These are phyloP conservation scores for Fusarium solani-melongenae DNA, from an alignment of 2,329 filamentous ascomycete species.

Conservation along the genomic window DNA sequence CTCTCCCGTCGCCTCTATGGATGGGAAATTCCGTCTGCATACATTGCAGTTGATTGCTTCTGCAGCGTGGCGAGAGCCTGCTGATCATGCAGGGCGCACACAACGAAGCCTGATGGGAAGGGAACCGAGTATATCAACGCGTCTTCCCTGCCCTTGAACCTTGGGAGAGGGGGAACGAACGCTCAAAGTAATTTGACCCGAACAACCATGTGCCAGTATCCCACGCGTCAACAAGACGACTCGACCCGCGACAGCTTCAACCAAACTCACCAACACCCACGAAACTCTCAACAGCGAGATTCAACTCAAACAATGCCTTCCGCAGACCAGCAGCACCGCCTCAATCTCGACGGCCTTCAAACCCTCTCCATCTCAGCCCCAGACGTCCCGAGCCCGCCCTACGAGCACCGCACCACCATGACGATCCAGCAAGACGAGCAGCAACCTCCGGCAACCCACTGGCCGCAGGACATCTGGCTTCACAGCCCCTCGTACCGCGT, in stretches of 20 bases:
- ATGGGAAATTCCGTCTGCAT: background rate
- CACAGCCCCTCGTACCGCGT: conserved; percentile 12
- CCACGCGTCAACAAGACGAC: background rate
- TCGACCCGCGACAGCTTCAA: background rate
- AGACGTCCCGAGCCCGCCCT: background rate
- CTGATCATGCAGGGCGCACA: background rate
- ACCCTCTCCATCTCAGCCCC: conserved; percentile 1
- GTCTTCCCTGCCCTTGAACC: background rate
- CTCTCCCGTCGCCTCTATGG: background rate
- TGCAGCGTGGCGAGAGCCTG: background rate
- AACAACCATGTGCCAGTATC: background rate
- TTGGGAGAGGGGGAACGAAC: background rate
- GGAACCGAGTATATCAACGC: background rate
- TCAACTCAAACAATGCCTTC: background rate
- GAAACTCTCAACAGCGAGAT: background rate
- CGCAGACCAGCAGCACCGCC: background rate
- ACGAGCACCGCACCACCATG: conserved; percentile 14
- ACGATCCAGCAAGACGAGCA: conserved; percentile 8
- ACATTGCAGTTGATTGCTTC: conserved; percentile 1
- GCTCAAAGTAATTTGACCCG: background rate
- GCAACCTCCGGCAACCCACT: background rate
- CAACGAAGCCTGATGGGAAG: background rate
- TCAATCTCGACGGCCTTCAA: background rate
- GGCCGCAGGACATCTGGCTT: conserved; percentile 34
- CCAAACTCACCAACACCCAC: background rate